Conservation (phyloP, 352 stramenopile species). For the Thraustotheca clavata region DNA sequence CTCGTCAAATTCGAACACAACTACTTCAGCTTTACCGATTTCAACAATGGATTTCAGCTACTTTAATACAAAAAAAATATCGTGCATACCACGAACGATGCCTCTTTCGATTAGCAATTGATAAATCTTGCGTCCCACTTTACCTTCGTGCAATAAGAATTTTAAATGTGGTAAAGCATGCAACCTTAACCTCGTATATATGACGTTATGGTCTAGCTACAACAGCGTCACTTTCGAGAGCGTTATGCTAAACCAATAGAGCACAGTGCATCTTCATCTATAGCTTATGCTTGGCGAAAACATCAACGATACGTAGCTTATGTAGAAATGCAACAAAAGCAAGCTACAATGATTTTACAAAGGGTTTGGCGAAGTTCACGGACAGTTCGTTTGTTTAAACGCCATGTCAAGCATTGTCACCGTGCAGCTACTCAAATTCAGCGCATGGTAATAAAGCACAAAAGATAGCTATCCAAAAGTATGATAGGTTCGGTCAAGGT, state of each 20-base stretch:
- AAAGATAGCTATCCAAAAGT: not conserved
- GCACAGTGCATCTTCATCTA: conserved; percentile 34
- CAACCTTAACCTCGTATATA: not conserved
- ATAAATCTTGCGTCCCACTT: conserved; percentile 34
- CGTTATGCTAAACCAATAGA: conserved; percentile 32
- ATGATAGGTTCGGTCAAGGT: conserved; percentile 5
- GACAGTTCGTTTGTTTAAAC: not conserved
- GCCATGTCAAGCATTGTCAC: not conserved
- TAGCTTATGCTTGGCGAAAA: conserved; percentile 44
- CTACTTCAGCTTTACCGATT: conserved; percentile 27
- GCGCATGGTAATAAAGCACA: conserved; percentile 9
- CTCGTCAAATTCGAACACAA: conserved; percentile 20
- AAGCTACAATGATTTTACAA: not conserved
- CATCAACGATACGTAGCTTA: conserved; percentile 14
- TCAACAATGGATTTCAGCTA: conserved; percentile 30
- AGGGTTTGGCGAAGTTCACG: not conserved
- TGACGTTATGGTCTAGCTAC: not conserved
- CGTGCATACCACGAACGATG: conserved; percentile 26
- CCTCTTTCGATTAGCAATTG: conserved; percentile 27
- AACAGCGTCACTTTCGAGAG: conserved; percentile 25
- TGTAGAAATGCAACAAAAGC: not conserved
- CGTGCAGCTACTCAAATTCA: conserved; percentile 1
- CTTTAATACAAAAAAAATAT: conserved; percentile 44
- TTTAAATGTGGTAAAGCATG: conserved; percentile 10
- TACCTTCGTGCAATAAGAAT: conserved; percentile 32